Conservation (phyloP, 2,329 filamentous ascomycete species). For the Xylaria sp. region DNA sequence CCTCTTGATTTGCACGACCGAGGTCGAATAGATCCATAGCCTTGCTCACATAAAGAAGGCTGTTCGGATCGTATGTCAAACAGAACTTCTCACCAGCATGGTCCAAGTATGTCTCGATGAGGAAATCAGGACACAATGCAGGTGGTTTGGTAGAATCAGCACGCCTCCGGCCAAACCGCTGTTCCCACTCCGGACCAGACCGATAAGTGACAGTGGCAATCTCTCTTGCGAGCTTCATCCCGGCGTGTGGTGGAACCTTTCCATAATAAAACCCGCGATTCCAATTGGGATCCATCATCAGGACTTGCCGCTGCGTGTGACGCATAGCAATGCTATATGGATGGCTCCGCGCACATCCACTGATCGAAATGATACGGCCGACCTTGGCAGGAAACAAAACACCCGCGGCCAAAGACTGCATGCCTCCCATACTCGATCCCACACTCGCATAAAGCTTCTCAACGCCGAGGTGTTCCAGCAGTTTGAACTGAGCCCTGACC, state of each 20-base stretch:
- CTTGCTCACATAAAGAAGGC: conserved; percentile 94
- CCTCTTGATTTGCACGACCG: conserved; percentile 74
- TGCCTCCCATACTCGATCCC: conserved; percentile 96
- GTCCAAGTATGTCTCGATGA: conserved; percentile 98
- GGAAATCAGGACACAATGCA: conserved; percentile 94
- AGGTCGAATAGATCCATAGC: conserved; percentile 99
- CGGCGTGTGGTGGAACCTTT: conserved; percentile 86
- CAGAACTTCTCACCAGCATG: conserved; percentile 99
- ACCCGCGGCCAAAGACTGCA: conserved; percentile 93
- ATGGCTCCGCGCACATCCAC: conserved; percentile 92
- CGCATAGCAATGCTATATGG: conserved; percentile 99
- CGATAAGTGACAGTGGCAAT: conserved; percentile 98
- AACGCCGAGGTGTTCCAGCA: conserved; percentile 83
- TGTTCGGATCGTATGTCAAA: conserved; percentile 95
- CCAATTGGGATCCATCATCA: conserved; percentile 99
- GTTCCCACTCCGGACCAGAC: conserved; percentile 97
- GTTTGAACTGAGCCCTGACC: conserved; percentile 92
- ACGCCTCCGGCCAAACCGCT: conserved; percentile 86
- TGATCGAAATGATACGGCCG: conserved; percentile 85
- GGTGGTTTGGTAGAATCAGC: conserved; percentile 89
- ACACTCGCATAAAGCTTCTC: conserved; percentile 88
- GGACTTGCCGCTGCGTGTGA: conserved; percentile 94
- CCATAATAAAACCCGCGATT: conserved; percentile 94
- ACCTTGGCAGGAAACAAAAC: conserved; percentile 85
- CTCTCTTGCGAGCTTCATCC: conserved; percentile 97